These are phyloP conservation scores for Tolypocladium pustulatum DNA, from an alignment of 2,329 filamentous ascomycete species.

Conservation along the genomic window DNA sequence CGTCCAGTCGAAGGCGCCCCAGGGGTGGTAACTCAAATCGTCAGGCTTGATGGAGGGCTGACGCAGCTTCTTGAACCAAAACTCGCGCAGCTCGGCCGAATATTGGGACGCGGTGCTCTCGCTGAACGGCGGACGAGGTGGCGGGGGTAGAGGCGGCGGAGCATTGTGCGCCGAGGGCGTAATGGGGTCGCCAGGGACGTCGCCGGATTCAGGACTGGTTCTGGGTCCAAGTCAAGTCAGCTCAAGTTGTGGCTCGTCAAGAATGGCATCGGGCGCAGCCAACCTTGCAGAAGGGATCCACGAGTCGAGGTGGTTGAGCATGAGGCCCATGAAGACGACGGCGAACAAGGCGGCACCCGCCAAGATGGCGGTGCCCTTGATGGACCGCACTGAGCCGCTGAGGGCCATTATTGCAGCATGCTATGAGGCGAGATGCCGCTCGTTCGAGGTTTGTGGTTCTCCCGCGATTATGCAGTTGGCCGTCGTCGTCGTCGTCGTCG, in stretches of 20 bases:
- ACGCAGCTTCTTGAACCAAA: constrained; percentile 22
- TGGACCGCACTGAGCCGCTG: constrained; percentile 17
- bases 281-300: constrained; percentile 13
- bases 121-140: background rate
- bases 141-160: background rate
- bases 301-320: constrained; percentile 20
- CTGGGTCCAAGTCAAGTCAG: background rate
- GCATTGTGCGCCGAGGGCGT: background rate
- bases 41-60: constrained; percentile 17
- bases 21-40: constrained; percentile 15
- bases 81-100: constrained; percentile 13
- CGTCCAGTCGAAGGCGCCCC: constrained; percentile 21
- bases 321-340: constrained; percentile 18
- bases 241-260: background rate
- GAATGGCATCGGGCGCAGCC: background rate
- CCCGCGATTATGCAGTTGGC: background rate
- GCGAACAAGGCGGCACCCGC: constrained; percentile 21
- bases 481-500: background rate
- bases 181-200: background rate
- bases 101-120: background rate
- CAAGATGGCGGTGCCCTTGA: constrained; percentile 17
- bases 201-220: background rate
- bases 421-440: background rate
- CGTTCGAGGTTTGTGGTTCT: background rate
- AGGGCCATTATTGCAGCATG: constrained; percentile 19